These are phyloP conservation scores for Serendipita indica DNA, from an alignment of 768 basidiomycete species.

Conservation along the genomic window DNA sequence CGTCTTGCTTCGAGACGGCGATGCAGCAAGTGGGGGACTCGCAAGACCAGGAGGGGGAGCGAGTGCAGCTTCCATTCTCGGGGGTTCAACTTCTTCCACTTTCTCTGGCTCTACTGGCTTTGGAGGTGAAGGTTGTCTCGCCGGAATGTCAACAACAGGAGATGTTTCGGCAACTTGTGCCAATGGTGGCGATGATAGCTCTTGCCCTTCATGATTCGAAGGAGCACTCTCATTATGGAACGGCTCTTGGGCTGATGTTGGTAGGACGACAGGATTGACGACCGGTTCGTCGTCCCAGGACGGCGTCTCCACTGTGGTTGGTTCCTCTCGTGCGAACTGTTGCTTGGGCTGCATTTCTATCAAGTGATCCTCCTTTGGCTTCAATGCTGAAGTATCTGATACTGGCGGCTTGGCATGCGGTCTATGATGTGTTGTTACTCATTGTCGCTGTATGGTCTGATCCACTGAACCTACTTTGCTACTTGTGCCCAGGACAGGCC, in stretches of 20 bases:
- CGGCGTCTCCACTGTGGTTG: slow-evolving; percentile 50
- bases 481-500: slow-evolving; percentile 81
- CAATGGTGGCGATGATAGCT: slow-evolving; percentile 9
- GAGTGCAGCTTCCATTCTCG: slow-evolving; percentile 21
- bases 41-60: slow-evolving; percentile 28
- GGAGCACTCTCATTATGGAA: background rate
- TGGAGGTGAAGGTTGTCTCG: slow-evolving; percentile 16
- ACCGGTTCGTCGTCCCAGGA: slow-evolving; percentile 56
- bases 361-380: slow-evolving; percentile 17
- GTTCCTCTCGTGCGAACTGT: slow-evolving; percentile 34
- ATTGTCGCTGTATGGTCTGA: too few species aligned
- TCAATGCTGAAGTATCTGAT: background rate
- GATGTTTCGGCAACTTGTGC: slow-evolving; percentile 12
- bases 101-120: slow-evolving; percentile 17
- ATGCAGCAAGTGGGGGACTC: background rate
- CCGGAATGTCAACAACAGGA: slow-evolving; percentile 22
- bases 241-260: slow-evolving; percentile 9
- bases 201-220: background rate
- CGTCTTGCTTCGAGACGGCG: slow-evolving; percentile 22
- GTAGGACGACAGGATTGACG: slow-evolving; percentile 14
- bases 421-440: background rate
- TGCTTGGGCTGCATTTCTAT: slow-evolving; percentile 15
- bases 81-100: slow-evolving; percentile 15
- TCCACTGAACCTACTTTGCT: slow-evolving; percentile 40
- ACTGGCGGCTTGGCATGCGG: background rate